These are phyloP conservation scores for Omphalotus olearius DNA, from an alignment of 1,284 basidiomycete species.

Conservation along the genomic window DNA sequence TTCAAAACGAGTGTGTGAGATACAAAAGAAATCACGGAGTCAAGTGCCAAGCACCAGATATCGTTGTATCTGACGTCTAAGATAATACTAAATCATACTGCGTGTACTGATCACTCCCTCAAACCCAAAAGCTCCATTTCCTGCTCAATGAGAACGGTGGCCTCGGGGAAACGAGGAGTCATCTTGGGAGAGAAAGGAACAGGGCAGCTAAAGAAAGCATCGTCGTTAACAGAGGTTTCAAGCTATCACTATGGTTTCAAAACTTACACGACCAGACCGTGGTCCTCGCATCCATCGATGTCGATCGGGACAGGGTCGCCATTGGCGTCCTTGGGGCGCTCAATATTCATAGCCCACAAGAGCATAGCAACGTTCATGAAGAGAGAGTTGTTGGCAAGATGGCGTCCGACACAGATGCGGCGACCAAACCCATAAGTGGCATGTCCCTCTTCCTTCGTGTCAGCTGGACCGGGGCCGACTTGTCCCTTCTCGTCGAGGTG, in stretches of 20 bases:
- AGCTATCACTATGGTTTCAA: no score
- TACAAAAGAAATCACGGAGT: no score
- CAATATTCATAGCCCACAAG: slow-evolving; percentile 11
- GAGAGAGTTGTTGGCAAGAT: slow-evolving; percentile 15
- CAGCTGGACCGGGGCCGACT: slow-evolving; percentile 7
- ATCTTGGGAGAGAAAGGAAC: slow-evolving; percentile 7
- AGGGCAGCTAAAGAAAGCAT: no score
- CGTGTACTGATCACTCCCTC: no score
- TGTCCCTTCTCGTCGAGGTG: slow-evolving; percentile 13
- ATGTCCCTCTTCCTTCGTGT: slow-evolving; percentile 18
- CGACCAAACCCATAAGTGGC: slow-evolving; percentile 18
- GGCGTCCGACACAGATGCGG: slow-evolving; percentile 18
- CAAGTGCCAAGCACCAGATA: no score
- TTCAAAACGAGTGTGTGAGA: no score
- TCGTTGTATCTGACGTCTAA: no score
- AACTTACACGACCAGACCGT: slow-evolving; percentile 15
- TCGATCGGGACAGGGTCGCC: not conserved
- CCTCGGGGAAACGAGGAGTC: not conserved
- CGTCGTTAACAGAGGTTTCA: no score
- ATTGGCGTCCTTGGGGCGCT: not conserved
- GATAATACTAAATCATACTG: not conserved
- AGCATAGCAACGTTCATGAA: slow-evolving; percentile 18
- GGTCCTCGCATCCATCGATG: not conserved
- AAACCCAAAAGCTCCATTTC: slow-evolving; percentile 11
- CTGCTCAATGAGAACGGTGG: not conserved